Evolutionary conservation across 2,329 filamentous ascomycete genomes (phyloP).

Genomic region (Balansia obtecta): DNA sequence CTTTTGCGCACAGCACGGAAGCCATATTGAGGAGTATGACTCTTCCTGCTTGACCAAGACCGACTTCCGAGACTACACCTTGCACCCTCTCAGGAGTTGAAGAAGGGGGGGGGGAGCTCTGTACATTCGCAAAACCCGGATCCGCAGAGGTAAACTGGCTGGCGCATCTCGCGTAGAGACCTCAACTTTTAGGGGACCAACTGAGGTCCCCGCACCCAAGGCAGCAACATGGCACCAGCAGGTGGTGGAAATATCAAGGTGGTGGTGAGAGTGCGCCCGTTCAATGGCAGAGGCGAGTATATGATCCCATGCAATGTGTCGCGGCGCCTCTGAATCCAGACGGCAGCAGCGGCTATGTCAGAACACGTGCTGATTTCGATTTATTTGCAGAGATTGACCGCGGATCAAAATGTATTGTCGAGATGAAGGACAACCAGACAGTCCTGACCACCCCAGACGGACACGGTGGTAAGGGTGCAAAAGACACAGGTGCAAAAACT

Average conservation of each 20-base stretch:
- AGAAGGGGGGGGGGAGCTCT: too few species aligned
- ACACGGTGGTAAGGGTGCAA: constrained; percentile 49
- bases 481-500: constrained; percentile 62
- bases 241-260: constrained; percentile 98
- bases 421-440: constrained; percentile 91
- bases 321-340: neutral
- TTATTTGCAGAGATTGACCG: constrained; percentile 83
- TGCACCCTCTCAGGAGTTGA: neutral
- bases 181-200: constrained; percentile 20
- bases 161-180: constrained; percentile 17
- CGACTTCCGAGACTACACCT: neutral
- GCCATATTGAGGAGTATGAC: constrained; percentile 8
- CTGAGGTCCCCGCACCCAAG: constrained; percentile 21
- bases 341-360: neutral
- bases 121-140: neutral
- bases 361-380: neutral
- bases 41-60: constrained; percentile 7
- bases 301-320: neutral
- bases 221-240: constrained; percentile 30
- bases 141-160: neutral
- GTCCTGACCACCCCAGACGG: constrained; percentile 64
- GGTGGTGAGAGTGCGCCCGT: constrained; percentile 90
- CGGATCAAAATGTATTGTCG: constrained; percentile 89
- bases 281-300: constrained; percentile 77
- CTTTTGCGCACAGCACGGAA: neutral